Percentiles rank a stretch among this genome's conserved stretches.
phyloP scores from a whole-genome alignment of 768 basidiomycete genomes.

The Rhizopogon roseolus region DNA sequence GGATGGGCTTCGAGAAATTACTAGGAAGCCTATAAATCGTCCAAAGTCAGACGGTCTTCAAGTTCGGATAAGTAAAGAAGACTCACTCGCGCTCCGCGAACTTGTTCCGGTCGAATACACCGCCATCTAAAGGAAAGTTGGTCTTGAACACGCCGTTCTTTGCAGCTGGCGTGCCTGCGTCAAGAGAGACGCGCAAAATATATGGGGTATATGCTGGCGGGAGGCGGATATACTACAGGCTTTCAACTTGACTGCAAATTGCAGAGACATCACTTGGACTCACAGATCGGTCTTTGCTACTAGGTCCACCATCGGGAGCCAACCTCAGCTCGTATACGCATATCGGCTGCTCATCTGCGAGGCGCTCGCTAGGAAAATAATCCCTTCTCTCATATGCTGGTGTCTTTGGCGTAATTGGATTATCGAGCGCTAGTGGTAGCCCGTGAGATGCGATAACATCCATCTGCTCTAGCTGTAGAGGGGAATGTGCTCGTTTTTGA shows the following conservation, averaged over 20 bases:
- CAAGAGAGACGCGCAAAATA: conserved; percentile 84
- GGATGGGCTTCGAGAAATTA: conserved; percentile 86
- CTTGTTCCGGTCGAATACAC: conserved; percentile 69
- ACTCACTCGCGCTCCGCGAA: conserved; percentile 75
- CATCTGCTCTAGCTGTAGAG: not conserved
- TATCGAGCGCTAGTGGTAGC: not conserved
- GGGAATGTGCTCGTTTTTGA: not conserved
- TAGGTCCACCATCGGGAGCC: conserved; percentile 86
- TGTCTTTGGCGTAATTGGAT: conserved; percentile 66
- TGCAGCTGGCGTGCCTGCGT: conserved; percentile 88
- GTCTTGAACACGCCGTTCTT: conserved; percentile 92
- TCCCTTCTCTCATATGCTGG: conserved; percentile 91
- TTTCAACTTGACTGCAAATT: conserved; percentile 6
- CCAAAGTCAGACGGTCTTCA: not conserved
- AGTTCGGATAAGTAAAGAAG: not conserved
- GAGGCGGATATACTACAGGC: conserved; percentile 83
- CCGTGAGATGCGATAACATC: not conserved
- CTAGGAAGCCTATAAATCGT: conserved; percentile 60
- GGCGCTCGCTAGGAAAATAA: conserved; percentile 65
- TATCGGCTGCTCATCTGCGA: conserved; percentile 57
- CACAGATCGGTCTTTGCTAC: conserved; percentile 74
- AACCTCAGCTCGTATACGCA: conserved; percentile 83
- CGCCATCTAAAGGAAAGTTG: conserved; percentile 95
- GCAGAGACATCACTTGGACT: conserved; percentile 21
- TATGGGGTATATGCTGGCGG: conserved; percentile 90